These are phyloP conservation scores for Epithele typhae DNA, from an alignment of 768 basidiomycete species.

Conservation along the genomic window DNA sequence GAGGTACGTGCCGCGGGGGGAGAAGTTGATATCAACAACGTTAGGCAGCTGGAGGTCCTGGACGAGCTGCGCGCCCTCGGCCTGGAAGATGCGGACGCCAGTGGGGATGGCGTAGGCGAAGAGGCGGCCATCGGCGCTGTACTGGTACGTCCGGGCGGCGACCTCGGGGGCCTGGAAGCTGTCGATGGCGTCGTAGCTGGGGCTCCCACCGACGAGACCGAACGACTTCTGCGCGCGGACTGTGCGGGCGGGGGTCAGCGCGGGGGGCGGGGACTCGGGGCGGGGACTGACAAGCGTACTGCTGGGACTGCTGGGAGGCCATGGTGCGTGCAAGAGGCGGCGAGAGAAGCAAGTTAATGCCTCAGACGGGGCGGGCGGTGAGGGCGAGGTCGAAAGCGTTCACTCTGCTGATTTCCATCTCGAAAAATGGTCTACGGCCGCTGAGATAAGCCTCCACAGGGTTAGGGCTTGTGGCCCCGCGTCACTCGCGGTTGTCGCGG, in stretches of 20 bases:
- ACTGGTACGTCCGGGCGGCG: conserved; percentile 70
- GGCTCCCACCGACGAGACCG: conserved; percentile 79
- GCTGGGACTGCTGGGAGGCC: conserved; percentile 74
- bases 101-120: conserved; percentile 80
- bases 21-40: conserved; percentile 84
- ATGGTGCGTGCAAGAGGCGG: conserved; percentile 36
- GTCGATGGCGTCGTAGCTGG: conserved; percentile 63
- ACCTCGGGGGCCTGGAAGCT: conserved; percentile 65
- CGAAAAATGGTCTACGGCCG: conserved; percentile 10
- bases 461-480: too few species aligned
- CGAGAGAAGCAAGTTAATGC: conserved; percentile 80
- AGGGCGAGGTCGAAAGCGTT: conserved; percentile 8
- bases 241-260: conserved; percentile 28
- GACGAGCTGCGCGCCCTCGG: conserved; percentile 67
- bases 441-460: conserved; percentile 5
- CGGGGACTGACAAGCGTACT: conserved; percentile 74
- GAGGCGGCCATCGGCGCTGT: conserved; percentile 83
- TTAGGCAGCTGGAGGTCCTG: conserved; percentile 72
- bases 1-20: conserved; percentile 88
- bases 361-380: conserved; percentile 37
- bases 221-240: conserved; percentile 94
- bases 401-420: too few species aligned
- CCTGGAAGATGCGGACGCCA: conserved; percentile 76
- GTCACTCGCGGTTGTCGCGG: not conserved
- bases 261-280: not conserved